A percentile compares a stretch with the other conserved stretches of the same genome.
Conservation (phyloP, 2,329 filamentous ascomycete species). For the Aureobasidium sp. region DNA sequence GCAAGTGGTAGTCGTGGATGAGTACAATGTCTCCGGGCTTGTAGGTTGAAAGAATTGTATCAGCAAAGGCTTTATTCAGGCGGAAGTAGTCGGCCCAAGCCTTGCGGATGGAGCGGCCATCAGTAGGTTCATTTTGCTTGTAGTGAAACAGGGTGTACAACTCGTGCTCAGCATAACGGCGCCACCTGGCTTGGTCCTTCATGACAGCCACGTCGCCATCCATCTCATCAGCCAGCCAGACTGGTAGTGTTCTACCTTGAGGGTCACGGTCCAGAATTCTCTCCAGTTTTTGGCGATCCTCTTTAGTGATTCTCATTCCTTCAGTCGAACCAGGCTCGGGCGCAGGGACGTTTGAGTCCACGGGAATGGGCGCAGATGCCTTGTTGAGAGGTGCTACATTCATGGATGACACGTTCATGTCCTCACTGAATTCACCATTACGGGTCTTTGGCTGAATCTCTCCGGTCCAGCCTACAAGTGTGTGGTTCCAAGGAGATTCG, state of each 20-base stretch:
- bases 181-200: slow-evolving; percentile 78
- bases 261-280: slow-evolving; percentile 62
- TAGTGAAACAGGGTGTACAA: slow-evolving; percentile 93
- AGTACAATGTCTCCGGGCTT: slow-evolving; percentile 87
- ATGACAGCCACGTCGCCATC: slow-evolving; percentile 63
- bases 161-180: slow-evolving; percentile 82
- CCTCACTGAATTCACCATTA: slow-evolving; percentile 18
- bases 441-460: slow-evolving; percentile 41
- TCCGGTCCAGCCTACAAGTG: slow-evolving; percentile 88
- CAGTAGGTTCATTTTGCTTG: slow-evolving; percentile 83
- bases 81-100: slow-evolving; percentile 90
- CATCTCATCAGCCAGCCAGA: slow-evolving; percentile 77
- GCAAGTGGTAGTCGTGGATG: slow-evolving; percentile 89
- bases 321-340: slow-evolving; percentile 41
- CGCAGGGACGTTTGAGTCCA: slow-evolving; percentile 47
- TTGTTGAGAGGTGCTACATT: slow-evolving; percentile 54
- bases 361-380: slow-evolving; percentile 68
- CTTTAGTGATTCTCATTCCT: slow-evolving; percentile 59
- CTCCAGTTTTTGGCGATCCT: slow-evolving; percentile 66
- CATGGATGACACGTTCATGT: slow-evolving; percentile 36
- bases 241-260: slow-evolving; percentile 70
- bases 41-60: slow-evolving; percentile 80
- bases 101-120: slow-evolving; percentile 70
- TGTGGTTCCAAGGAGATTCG: slow-evolving; percentile 80
- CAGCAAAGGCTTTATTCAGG: slow-evolving; percentile 87